Evolutionary conservation across 2,329 filamentous ascomycete species (phyloP), one percentile per base, ranked within the genome.

Genomic region (Samsoniella hepiali): DNA sequence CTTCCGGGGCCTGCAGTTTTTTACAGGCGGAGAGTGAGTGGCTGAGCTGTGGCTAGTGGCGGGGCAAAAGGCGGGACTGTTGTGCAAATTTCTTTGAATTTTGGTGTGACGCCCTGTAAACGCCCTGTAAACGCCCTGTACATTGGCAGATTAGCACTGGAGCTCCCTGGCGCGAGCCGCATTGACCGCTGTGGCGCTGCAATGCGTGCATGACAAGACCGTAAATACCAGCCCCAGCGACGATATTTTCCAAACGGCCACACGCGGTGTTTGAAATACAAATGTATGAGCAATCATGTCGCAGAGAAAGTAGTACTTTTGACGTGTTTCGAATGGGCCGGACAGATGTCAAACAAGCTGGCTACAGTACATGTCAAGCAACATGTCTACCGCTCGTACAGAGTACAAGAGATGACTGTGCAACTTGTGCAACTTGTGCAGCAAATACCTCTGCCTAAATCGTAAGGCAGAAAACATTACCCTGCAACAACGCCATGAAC

Each of bases 41-140:
- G 57, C 57, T 59, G 11, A 36, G 13, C 22, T 10, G 57, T 50
- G 57, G 45, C 57, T 40, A 13, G 45, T 50, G 57, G 57, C 57
- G 57, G 57, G 57, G 57, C 57, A 51, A 59, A 47, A 32, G 47
- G 32, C 15, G 57, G 45, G 29, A 50, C 22, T 13, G 15, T 51
- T 51, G 47, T 51, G 45, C 27, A 59, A 56, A 58, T 47, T 49
- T 49, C 31, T 11, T 36, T 32, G 31, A 22, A 15, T 40, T 40
- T 15, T 4, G 38, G 38, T 40, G 38, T 13, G 29, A 34, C 5
- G 13, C 49, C 17, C 42, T 47, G 27, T 15, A 13, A 54, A 29
- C 36, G 22, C 51, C 36, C 27, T 42, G 38, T 44, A 47, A 54
- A 29, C 36, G 22, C 51, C 36, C 27, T 42, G 38, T 44, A 47